phyloP scores from a whole-genome alignment of 768 basidiomycete genomes.

The Phlebiopsis gigantea region DNA sequence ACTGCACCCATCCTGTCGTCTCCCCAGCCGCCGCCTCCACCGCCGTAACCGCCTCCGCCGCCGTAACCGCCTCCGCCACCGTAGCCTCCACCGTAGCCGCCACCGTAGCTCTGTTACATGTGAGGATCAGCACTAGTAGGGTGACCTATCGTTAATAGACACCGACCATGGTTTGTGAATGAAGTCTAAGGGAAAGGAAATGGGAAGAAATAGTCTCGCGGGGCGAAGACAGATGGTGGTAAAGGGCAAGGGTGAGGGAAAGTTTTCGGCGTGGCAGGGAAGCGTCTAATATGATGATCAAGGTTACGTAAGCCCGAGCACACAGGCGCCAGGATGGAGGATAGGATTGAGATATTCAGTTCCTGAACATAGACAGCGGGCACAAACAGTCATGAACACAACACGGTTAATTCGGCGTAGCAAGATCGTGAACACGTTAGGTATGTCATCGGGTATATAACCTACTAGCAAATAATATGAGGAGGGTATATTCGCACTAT shows the following conservation, averaged over 20 bases:
- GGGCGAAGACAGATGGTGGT: slow-evolving; percentile 14
- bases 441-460: no score
- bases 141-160: not conserved
- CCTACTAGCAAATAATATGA: no score
- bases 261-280: slow-evolving; percentile 7
- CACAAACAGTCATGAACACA: no score
- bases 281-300: not conserved
- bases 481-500: no score
- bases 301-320: slow-evolving; percentile 1
- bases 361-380: no score
- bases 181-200: slow-evolving; percentile 13
- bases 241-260: not conserved
- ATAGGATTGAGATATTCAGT: no score
- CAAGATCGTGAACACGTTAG: no score
- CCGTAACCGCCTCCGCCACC: slow-evolving; percentile 38
- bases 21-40: slow-evolving; percentile 48
- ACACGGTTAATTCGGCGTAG: no score
- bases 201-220: not conserved
- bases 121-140: not conserved
- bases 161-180: slow-evolving; percentile 23
- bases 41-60: slow-evolving; percentile 43
- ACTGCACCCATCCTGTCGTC: slow-evolving; percentile 77
- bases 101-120: slow-evolving; percentile 22
- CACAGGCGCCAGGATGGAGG: no score
- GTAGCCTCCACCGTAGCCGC: slow-evolving; percentile 29